Percentiles rank a stretch among this genome's conserved stretches.
These are phyloP conservation scores for Nowakowskiella sp. DNA, from an alignment of 192 early-diverging fungal species.

Conservation along the genomic window DNA sequence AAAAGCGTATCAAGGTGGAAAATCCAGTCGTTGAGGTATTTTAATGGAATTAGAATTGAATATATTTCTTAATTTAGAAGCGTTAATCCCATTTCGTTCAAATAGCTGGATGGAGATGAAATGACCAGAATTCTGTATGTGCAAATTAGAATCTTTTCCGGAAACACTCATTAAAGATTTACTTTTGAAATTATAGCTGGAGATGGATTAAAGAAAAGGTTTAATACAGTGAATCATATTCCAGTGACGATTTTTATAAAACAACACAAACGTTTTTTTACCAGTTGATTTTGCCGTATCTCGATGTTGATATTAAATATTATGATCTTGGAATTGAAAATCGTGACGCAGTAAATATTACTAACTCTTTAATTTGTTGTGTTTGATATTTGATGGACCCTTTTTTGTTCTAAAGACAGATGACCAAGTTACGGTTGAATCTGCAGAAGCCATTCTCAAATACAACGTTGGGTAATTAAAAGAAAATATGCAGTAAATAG, in stretches of 20 bases:
- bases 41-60: background rate
- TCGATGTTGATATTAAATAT: constrained; percentile 92
- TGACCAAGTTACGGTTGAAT: constrained; percentile 90
- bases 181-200: constrained; percentile 40
- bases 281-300: constrained; percentile 75
- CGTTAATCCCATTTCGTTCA: too few species aligned
- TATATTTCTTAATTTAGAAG: too few species aligned
- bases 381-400: background rate
- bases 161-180: background rate
- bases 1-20: constrained; percentile 75
- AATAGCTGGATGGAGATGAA: constrained; percentile 94
- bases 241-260: background rate
- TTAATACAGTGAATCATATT: background rate
- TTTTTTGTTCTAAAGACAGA: constrained; percentile 47
- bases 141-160: background rate
- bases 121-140: constrained; percentile 88
- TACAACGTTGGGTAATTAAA: constrained; percentile 64
- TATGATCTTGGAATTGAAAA: constrained; percentile 88
- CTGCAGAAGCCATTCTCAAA: constrained; percentile 93
- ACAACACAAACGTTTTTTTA: constrained; percentile 1
- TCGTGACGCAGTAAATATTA: constrained; percentile 58
- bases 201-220: constrained; percentile 85
- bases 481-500: background rate
- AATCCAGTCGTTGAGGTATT: constrained; percentile 66
- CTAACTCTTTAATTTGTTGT: background rate